These are phyloP conservation scores for Trichoderma guizhouense DNA, from an alignment of 2,329 filamentous ascomycete species.

Conservation along the genomic window DNA sequence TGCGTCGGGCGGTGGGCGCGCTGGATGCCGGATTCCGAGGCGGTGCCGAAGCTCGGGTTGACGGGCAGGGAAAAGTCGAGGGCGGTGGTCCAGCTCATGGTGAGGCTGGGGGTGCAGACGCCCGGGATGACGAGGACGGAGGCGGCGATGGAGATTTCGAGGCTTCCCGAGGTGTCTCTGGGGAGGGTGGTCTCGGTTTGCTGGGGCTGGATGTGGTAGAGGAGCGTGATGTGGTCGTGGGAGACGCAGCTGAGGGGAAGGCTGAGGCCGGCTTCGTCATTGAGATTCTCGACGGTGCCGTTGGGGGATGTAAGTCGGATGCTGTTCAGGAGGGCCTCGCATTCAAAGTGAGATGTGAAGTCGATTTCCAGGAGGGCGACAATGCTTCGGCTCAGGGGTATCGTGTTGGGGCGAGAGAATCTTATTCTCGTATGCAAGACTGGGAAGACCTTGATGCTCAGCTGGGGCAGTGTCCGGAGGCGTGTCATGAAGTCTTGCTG, in stretches of 20 bases:
- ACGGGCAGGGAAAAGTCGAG: conserved; percentile 67
- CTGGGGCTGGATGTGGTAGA: conserved; percentile 63
- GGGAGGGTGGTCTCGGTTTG: conserved; percentile 40
- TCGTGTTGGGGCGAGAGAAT: conserved; percentile 62
- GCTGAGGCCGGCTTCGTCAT: conserved; percentile 43
- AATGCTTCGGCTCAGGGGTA: conserved; percentile 57
- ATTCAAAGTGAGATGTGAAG: conserved; percentile 67
- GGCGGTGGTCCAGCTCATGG: conserved; percentile 64
- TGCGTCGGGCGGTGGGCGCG: conserved; percentile 61
- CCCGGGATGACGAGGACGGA: conserved; percentile 53
- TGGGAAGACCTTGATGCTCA: conserved; percentile 63
- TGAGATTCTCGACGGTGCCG: conserved; percentile 57
- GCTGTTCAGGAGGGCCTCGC: conserved; percentile 59
- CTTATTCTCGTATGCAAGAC: conserved; percentile 69
- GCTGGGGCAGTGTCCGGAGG: conserved; percentile 60
- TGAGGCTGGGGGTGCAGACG: conserved; percentile 57
- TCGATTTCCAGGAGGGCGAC: conserved; percentile 72
- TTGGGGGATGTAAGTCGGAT: conserved; percentile 57
- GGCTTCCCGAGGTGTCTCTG: conserved; percentile 48
- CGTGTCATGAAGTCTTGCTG: conserved; percentile 60
- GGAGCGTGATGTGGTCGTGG: conserved; percentile 71
- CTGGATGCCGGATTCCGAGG: conserved; percentile 54
- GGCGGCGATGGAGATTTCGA: conserved; percentile 61
- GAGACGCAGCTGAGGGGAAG: conserved; percentile 62
- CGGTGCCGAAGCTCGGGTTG: conserved; percentile 59